phyloP scores from a whole-genome alignment of 2,329 filamentous ascomycete genomes.

The Harringtonia lauricola region DNA sequence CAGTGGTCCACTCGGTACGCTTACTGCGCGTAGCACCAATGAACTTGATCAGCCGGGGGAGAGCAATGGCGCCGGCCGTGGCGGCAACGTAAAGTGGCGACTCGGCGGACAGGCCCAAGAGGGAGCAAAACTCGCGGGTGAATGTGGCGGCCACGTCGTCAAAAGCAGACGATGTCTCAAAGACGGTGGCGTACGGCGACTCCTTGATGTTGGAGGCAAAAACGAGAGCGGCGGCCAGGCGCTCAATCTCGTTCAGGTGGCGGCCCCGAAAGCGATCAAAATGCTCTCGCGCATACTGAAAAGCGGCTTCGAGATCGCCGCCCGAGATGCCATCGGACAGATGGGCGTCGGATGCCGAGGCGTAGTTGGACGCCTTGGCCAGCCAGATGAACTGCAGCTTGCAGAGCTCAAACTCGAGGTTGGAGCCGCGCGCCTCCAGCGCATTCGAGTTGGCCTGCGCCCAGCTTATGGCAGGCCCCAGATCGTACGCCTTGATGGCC shows the following conservation, averaged over 20 bases:
- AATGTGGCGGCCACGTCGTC: constrained; percentile 79
- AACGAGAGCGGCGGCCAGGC: constrained; percentile 70
- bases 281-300: constrained; percentile 63
- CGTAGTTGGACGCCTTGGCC: constrained; percentile 50
- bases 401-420: constrained; percentile 89
- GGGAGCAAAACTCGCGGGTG: constrained; percentile 85
- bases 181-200: constrained; percentile 72
- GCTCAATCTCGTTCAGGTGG: constrained; percentile 69
- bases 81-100: constrained; percentile 88
- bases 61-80: constrained; percentile 83
- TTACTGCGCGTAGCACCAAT: constrained; percentile 79
- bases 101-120: constrained; percentile 80
- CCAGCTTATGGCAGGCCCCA: constrained; percentile 81
- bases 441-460: constrained; percentile 57
- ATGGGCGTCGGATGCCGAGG: constrained; percentile 28
- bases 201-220: constrained; percentile 62
- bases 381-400: constrained; percentile 84
- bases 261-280: constrained; percentile 66
- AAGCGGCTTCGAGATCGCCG: constrained; percentile 31
- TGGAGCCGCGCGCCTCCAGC: constrained; percentile 75
- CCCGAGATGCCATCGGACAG: not conserved
- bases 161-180: constrained; percentile 57
- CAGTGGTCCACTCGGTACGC: constrained; percentile 88
- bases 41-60: constrained; percentile 82
- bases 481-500: constrained; percentile 61